Percentiles rank a stretch among this genome's conserved stretches.
Conservation (phyloP, 441 rosid genomes). For the Euphorbia corollata region DNA sequence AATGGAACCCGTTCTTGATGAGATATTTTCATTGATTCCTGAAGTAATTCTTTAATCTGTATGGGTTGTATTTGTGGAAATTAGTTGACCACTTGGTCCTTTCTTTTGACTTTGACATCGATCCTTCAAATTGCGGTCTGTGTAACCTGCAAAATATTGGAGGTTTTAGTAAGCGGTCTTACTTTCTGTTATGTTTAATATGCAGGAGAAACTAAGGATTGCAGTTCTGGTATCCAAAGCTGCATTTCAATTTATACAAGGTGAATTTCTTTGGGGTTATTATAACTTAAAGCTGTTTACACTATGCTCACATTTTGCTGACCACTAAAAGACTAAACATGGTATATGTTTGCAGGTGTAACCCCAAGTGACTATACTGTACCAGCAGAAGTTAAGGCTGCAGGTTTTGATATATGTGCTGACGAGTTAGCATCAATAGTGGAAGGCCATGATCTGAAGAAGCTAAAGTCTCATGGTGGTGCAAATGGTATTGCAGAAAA, state of each 20-base stretch:
- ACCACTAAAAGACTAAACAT: no score
- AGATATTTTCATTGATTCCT: background rate
- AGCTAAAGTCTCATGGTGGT: conserved; percentile 66
- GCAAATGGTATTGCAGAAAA: conserved; percentile 53
- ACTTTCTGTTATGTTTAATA: background rate
- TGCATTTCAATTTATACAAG: conserved; percentile 70
- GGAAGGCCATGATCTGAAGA: conserved; percentile 79
- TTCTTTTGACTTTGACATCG: background rate
- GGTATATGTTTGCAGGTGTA: no score
- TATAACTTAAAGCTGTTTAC: no score
- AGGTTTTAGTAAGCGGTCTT: background rate
- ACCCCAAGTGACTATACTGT: conserved; percentile 54
- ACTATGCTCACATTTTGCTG: no score
- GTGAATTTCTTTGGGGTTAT: no score
- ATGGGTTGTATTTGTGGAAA: background rate
- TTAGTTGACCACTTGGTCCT: background rate
- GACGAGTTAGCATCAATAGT: conserved; percentile 81
- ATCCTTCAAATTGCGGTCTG: background rate
- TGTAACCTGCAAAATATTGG: background rate
- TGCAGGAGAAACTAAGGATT: conserved; percentile 65
- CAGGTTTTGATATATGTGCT: conserved; percentile 80
- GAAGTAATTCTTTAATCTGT: background rate
- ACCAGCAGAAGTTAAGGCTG: conserved; percentile 63
- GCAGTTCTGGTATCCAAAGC: conserved; percentile 91
- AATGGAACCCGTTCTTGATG: background rate